Base-by-base conservation (phyloP, 2,329 filamentous ascomycete genomes). In the Leptographium radiaticola region DNA sequence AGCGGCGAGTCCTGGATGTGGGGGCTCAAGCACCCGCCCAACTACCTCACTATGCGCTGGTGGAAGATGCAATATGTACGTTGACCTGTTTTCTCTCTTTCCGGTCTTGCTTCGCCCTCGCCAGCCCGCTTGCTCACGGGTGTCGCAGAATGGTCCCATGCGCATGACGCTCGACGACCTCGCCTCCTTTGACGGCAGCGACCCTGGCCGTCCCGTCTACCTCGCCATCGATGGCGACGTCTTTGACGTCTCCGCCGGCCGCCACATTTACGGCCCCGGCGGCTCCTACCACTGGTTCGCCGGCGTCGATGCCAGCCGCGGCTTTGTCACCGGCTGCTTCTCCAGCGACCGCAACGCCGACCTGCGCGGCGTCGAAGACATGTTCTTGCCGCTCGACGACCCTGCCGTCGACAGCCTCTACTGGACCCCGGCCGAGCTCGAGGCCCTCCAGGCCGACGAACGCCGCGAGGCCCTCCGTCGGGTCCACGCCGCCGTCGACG, bases 241-340 rank as follows among this genome's bases (percentile, higher is more conserved):
- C 70, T 93, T 86, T 75, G 88, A 94, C 68, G 88, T 94, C 43
- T 79, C 80, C n/a, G 70, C 76, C 34, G 83, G 82, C 53, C 75
- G 79, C 61, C 68, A 77, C 67, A 73, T 86, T 69, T 93, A 93
- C 72, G 87, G 87, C 0, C 84, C 90, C 0, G 89, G 89, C 33
- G 93, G 90, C 6, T 82, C 81, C 40, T 98, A 98, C 74, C 77
- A 83, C 63, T 84, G 86, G 70, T 95, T 98, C 68, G 81, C 89
- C 0, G 93, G 91, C 57, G 77, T 77, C 58, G 93, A 98, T 69
- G 90, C 91, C 38, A 82, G 86, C 15, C 84, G 93, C 49, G 89
- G 84, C 20, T 98, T 89, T 68, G 83, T 98, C 11, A 97, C 93
- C 2, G 89, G 88, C 18, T 98, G 93, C 68, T 98, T 98, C 71